Evolutionary conservation across 2,329 filamentous ascomycete genomes (phyloP).

Genomic region (Zymoseptoria passerinii): DNA sequence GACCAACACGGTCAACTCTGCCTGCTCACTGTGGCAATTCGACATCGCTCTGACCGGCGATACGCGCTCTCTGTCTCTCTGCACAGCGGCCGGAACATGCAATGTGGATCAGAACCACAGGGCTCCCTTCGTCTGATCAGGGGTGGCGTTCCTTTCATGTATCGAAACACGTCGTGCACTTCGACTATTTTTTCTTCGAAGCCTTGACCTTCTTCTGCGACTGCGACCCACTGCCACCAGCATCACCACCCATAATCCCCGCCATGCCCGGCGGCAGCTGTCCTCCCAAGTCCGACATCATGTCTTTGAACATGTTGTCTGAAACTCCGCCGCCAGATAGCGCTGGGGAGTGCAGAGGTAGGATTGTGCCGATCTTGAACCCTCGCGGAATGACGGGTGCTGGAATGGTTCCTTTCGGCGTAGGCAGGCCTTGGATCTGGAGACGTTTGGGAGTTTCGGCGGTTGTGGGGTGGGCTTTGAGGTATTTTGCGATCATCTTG

Average conservation of each 20-base stretch:
- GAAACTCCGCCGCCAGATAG: conserved; percentile 87
- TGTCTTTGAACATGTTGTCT: conserved; percentile 91
- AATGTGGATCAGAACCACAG: too few species aligned
- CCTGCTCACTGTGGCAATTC: too few species aligned
- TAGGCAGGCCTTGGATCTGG: conserved; percentile 64
- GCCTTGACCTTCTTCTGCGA: conserved; percentile 26
- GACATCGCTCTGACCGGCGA: too few species aligned
- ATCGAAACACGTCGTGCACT: neutral
- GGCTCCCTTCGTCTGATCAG: neutral
- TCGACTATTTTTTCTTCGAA: conserved; percentile 23
- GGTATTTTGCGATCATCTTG: conserved; percentile 66
- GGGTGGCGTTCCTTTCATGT: neutral
- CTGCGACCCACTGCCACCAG: conserved; percentile 3
- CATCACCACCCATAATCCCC: conserved; percentile 22
- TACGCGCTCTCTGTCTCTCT: too few species aligned
- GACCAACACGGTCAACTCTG: too few species aligned
- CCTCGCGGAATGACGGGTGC: conserved; percentile 62
- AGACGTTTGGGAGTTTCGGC: conserved; percentile 62
- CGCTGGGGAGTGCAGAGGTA: conserved; percentile 82
- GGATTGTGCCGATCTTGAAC: conserved; percentile 78
- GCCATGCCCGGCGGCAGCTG: conserved; percentile 26
- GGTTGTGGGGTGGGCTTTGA: conserved; percentile 69
- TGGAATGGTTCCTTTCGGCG: conserved; percentile 50
- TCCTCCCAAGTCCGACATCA: conserved; percentile 79
- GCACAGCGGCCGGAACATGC: too few species aligned